Base-by-base conservation (phyloP, 192 early-diverging fungal genomes). In the Coemansia guatemalensis region DNA sequence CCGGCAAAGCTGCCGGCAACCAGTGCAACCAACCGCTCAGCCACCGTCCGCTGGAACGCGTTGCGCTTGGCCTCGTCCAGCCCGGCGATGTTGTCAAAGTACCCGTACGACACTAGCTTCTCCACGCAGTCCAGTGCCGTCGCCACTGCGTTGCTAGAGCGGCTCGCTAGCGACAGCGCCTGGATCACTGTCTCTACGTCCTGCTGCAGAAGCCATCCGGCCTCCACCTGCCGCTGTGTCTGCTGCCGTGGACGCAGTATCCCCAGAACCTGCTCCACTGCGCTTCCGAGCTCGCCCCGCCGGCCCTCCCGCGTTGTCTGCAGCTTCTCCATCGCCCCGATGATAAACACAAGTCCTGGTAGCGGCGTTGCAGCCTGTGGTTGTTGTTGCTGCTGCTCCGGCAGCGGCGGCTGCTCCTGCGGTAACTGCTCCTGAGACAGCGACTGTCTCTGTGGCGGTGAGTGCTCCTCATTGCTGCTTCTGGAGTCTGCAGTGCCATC, bases 121-220 rank as follows among this genome's bases (percentile, higher is more conserved):
- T 91, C 93, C 8, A 95, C 77, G 70, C 92, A 92, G 61, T 95
- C 93, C 39, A 95, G 74, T 0, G 90, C 81, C 9, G 93, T 74
- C 17, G 69, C 67, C 1, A 85, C 69, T 1, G 85, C 30, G 61
- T 80, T 82, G n/a, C 86, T 80, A 53, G 90, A 84, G 39, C 83
- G 83, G 70, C 92, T 93, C 7, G 90, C 87, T 23, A 90, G 56
- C 60, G 88, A 83, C 54, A 95, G 78, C 18, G 93, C 90, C 29
- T 81, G 68, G 32, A 93, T 81, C 9, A 94, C 82, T 1, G 83
- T 49, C 20, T 82, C 69, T 8, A 64, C 48, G 56, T 74, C 79
- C 12, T 30, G 12, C 27, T 56, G 64, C 17, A 48, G 48, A 48
- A 73, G 67, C 63, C 58, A 60, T 35, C 56, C 51, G 54, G 52